Base-by-base conservation (phyloP, 352 stramenopile genomes). In the Thalassiosira livingstoniorum region DNA sequence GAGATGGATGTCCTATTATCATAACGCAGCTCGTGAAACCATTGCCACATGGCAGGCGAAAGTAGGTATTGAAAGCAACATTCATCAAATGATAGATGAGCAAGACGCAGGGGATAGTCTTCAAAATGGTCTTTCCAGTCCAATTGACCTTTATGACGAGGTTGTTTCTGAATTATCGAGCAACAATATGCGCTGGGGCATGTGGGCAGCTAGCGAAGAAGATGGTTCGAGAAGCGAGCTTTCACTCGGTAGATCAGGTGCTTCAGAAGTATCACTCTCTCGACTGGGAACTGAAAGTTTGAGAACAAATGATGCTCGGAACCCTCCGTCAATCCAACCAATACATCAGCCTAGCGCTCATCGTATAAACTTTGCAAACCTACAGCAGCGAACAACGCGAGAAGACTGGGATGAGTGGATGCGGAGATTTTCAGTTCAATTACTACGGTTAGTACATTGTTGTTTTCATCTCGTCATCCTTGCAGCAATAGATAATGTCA, bases 371-470 rank as follows among this genome's bases (percentile, higher is more conserved):
- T 90, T 98, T 79, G 88, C 92, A 45, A 97, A 97, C 79, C 87
- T 99, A 37, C 91, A 97, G 62, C 96, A 98, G 77, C 90, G 95
- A 61, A 95, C 91, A 29, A 95, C 71, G 2, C 21, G 90, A 61
- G 95, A 97, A 64, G 97, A 99, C 82, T 99, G 97, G 97, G 89
- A 97, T 31, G 97, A 99, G 75, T 99, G 98, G 98, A 98, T 99
- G 91, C 91, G 97, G 0, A 90, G 97, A 0, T 97, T 99, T 68
- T 96, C 95, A 7, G 96, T 99, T 67, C 94, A 99, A 81, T 89
- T 99, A 18, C 87, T 99, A n/a, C 94, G 97, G n/a, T n/a, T n/a
- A n/a, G n/a, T n/a, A n/a, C n/a, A n/a, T n/a, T n/a, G n/a, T n/a
- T n/a, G n/a, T n/a, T n/a, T n/a, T n/a, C n/a, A n/a, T n/a, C n/a